Evolutionary conservation across 2,329 filamentous ascomycete species (phyloP).

Genomic region (Talaromyces albobiverticillius): DNA sequence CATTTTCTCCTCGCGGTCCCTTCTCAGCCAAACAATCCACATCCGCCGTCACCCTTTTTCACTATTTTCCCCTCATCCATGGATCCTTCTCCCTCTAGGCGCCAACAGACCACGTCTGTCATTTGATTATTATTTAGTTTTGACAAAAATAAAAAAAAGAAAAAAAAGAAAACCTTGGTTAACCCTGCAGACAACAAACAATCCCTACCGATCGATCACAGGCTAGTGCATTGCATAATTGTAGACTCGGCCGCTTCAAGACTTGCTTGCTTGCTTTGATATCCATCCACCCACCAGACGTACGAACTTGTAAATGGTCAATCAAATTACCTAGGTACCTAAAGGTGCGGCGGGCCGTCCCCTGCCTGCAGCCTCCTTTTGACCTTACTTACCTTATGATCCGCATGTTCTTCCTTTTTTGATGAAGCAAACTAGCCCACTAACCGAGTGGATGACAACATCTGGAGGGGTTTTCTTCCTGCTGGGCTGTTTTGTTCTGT

Average conservation of each 20-base stretch:
- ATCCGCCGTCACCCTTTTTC: slow-evolving; percentile 2
- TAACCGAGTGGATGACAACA: slow-evolving; percentile 31
- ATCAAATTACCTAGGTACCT: slow-evolving; percentile 12
- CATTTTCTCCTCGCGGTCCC: background rate
- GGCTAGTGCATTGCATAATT: slow-evolving; percentile 5
- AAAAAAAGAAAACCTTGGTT: background rate
- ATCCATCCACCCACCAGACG: slow-evolving; percentile 8
- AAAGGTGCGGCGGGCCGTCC: slow-evolving; percentile 45
- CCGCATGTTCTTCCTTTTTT: slow-evolving; percentile 35
- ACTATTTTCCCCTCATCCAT: slow-evolving; percentile 21
- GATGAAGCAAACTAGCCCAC: slow-evolving; percentile 12
- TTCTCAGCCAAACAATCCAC: slow-evolving; percentile 6
- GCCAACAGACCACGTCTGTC: too few relatives aligned
- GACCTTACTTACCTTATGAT: slow-evolving; percentile 24
- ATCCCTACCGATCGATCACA: slow-evolving; percentile 11
- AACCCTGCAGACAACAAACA: background rate
- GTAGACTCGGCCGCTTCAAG: slow-evolving; percentile 16
- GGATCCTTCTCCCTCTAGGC: background rate
- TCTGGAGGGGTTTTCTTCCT: slow-evolving; percentile 24
- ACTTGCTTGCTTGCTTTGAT: slow-evolving; percentile 28
- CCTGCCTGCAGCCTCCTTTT: slow-evolving; percentile 41
- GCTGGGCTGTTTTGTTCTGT: slow-evolving; percentile 5
- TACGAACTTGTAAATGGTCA: slow-evolving; percentile 35
- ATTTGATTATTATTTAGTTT: too few relatives aligned
- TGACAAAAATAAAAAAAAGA: background rate